Evolutionary conservation across 768 basidiomycete genomes (phyloP).

Genomic region (Leccinum uliginosum): DNA sequence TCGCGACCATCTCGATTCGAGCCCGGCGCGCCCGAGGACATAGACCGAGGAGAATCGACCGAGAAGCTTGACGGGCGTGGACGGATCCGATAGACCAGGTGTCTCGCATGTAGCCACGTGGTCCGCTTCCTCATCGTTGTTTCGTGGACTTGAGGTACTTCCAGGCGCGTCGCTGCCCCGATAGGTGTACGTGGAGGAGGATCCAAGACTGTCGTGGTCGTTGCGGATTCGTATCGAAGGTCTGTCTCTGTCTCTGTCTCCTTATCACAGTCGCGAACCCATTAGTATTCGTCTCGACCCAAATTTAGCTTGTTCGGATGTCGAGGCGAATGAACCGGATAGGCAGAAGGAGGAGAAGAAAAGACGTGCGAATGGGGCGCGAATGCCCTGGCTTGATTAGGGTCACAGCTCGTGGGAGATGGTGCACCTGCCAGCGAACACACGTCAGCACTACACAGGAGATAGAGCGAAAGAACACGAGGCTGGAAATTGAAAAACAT

Average conservation of each 20-base stretch:
- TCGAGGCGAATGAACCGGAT: not conserved
- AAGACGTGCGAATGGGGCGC: constrained; percentile 5
- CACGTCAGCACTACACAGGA: constrained; percentile 8
- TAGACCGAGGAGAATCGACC: constrained; percentile 10
- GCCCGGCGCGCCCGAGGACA: not conserved
- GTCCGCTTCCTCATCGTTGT: constrained; percentile 8
- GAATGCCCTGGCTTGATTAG: constrained; percentile 4
- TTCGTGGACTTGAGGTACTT: constrained; percentile 6
- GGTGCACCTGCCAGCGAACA: constrained; percentile 12
- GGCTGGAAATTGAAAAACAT: not conserved
- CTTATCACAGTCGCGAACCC: constrained; percentile 14
- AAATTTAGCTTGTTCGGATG: not conserved
- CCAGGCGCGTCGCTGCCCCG: constrained; percentile 9
- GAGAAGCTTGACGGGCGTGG: constrained; percentile 15
- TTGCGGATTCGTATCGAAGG: constrained; percentile 24
- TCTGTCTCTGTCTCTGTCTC: constrained; percentile 23
- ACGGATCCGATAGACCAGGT: constrained; percentile 9
- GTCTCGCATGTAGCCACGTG: not conserved
- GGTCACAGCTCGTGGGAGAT: constrained; percentile 9
- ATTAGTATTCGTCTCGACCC: constrained; percentile 3
- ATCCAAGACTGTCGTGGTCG: constrained; percentile 28
- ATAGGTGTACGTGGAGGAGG: constrained; percentile 24
- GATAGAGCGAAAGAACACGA: not conserved
- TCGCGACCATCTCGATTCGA: constrained; percentile 1
- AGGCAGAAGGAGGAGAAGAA: not conserved